phyloP scores from a whole-genome alignment of 140 eudicot genomes.

The Oenanthe javanica region DNA sequence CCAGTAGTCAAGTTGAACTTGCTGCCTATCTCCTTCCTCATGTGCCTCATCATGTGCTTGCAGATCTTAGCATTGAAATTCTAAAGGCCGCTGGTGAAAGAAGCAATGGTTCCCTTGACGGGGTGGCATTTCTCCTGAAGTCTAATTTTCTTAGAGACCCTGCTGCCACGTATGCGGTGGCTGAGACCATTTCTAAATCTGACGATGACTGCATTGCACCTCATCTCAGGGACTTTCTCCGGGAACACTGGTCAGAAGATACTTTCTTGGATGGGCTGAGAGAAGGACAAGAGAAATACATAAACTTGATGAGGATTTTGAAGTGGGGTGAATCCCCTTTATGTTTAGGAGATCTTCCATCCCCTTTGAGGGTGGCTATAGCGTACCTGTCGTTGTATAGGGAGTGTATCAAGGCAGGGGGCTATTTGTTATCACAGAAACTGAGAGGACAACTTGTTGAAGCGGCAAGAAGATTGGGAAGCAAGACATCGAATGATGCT shows the following conservation, averaged over 20 bases:
- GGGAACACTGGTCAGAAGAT: slow-evolving; percentile 78
- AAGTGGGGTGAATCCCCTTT: slow-evolving; percentile 70
- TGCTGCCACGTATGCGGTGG: slow-evolving; percentile 76
- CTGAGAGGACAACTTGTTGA: slow-evolving; percentile 76
- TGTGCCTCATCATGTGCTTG: slow-evolving; percentile 79
- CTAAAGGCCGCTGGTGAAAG: slow-evolving; percentile 96
- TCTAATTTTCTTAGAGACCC: slow-evolving; percentile 81
- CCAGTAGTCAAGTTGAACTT: slow-evolving; percentile 76
- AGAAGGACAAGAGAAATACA: slow-evolving; percentile 61
- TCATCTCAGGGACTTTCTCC: slow-evolving; percentile 57
- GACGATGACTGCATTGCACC: slow-evolving; percentile 83
- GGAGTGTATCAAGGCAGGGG: slow-evolving; percentile 73
- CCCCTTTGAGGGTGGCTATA: slow-evolving; percentile 78
- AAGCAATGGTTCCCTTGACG: slow-evolving; percentile 87
- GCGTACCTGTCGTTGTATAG: slow-evolving; percentile 92
- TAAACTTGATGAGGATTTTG: slow-evolving; percentile 47
- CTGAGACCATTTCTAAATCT: slow-evolving; percentile 68
- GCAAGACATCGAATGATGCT: slow-evolving; percentile 49
- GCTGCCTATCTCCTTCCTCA: slow-evolving; percentile 95
- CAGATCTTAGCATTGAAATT: slow-evolving; percentile 85
- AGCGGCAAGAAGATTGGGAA: slow-evolving; percentile 70
- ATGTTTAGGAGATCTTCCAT: slow-evolving; percentile 62
- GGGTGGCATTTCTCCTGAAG: slow-evolving; percentile 73
- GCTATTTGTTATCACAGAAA: slow-evolving; percentile 70
- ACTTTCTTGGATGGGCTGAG: slow-evolving; percentile 50